A percentile compares a stretch with the other conserved stretches of the same genome.
Evolutionary conservation across 2,329 filamentous ascomycete genomes (phyloP).

Genomic region (Fusarium ambrosium): DNA sequence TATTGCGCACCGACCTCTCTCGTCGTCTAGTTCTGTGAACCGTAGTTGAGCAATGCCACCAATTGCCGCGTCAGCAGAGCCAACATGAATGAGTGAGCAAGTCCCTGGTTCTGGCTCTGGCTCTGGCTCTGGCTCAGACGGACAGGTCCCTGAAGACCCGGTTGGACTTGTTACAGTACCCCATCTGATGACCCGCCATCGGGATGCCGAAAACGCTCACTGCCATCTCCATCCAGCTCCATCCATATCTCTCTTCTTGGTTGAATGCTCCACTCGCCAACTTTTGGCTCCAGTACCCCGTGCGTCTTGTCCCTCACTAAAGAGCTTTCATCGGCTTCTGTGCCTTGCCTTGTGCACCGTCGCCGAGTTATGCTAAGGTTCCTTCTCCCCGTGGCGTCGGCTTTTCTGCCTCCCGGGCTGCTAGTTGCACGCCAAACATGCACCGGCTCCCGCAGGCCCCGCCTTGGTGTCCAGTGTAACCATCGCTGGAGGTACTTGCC

Average conservation of each 20-base stretch:
- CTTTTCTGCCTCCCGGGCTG: constrained; percentile 42
- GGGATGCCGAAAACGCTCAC: constrained; percentile 42
- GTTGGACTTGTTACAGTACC: no score
- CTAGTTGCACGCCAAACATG: constrained; percentile 40
- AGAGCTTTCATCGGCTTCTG: constrained; percentile 20
- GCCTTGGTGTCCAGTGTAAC: constrained; percentile 20
- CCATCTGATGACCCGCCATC: constrained; percentile 36
- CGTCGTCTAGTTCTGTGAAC: constrained; percentile 12
- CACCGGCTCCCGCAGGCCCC: constrained; percentile 36
- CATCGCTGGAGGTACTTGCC: constrained; percentile 24
- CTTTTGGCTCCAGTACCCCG: neutral
- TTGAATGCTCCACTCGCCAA: constrained; percentile 16
- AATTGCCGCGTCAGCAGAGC: constrained; percentile 40
- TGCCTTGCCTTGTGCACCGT: constrained; percentile 33
- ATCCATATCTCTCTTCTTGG: constrained; percentile 19
- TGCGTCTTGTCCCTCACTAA: neutral
- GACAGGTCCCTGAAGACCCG: no score
- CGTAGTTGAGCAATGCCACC: constrained; percentile 13
- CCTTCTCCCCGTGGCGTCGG: constrained; percentile 44
- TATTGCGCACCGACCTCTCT: constrained; percentile 32
- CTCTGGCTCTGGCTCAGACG: no score
- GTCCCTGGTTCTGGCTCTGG: constrained; percentile 7
- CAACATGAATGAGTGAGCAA: constrained; percentile 15
- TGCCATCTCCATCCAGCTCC: constrained; percentile 24
- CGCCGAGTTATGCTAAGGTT: constrained; percentile 38